Evolutionary conservation across 179 eudicot species (phyloP), one percentile per base, ranked within the genome.

Genomic region (Heliamphora pulchella): DNA sequence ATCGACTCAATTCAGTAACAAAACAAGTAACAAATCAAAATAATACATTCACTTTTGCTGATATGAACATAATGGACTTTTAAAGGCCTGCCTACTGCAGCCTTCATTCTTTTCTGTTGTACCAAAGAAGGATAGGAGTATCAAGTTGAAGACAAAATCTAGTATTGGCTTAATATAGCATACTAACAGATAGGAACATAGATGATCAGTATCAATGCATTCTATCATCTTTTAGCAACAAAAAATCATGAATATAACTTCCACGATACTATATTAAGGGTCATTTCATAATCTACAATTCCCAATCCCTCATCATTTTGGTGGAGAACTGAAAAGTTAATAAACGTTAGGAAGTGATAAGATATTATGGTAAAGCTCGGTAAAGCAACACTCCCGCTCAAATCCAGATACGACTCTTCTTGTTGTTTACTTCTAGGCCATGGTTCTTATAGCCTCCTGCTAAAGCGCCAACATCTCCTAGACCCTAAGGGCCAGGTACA

Each of bases 151-250:
- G 64, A 54, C 13, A 54, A 55, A 55, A 59, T 20, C 48, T 15
- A 31, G 55, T 20, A 22, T 70, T 70, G 74, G 74, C 22, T 70
- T 46, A 67, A 44, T 17, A 70, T 47, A 44, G 74, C 74, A 46
- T 5, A 4, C 14, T 4, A 71, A 71, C 9, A 3, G 53, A 47
- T 50, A 39, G 48, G 20, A 11, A 15, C 57, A 71, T 17, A 71
- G 57, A 41, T 43, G n/a, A 46, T 3, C 8, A 46, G 18, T 70
- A 46, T 63, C 43, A 18, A 63, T 63, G 67, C 2, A 54, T 54
- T 54, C 58, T 54, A 54, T 31, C 58, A 54, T 11, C 11, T 20
- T 59, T 5, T 59, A 8, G 20, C 18, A 66, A 11, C 31, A 9
- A 31, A 47, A 66, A 31, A 31, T 69, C 22, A 5, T 2, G 31